phyloP scores from a whole-genome alignment of 2,329 filamentous ascomycete genomes.

The Trichoderma sp. region DNA sequence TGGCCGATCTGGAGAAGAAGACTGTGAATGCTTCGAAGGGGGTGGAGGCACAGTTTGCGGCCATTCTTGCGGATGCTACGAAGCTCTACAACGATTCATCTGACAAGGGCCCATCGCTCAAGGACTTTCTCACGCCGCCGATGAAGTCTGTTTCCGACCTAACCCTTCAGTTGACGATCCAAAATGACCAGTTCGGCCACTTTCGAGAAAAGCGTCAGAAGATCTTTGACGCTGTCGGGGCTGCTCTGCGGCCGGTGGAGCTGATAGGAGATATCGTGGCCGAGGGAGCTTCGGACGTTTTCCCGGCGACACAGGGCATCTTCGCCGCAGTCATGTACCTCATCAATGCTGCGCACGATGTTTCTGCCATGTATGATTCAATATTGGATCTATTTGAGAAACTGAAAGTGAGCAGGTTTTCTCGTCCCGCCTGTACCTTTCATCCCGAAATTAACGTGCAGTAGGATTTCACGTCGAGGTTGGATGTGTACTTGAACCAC shows the following conservation, averaged over 20 bases:
- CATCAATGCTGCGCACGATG: constrained; percentile 49
- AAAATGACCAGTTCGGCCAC: constrained; percentile 44
- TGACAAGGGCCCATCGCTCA: constrained; percentile 35
- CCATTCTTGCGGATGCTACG: constrained; percentile 43
- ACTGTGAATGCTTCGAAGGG: background rate
- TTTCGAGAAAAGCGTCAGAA: constrained; percentile 44
- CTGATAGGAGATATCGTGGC: constrained; percentile 45
- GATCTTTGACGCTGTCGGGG: constrained; percentile 42
- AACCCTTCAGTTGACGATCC: constrained; percentile 38
- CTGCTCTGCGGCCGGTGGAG: constrained; percentile 45
- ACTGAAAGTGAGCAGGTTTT: constrained; percentile 39
- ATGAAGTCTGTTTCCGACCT: constrained; percentile 42
- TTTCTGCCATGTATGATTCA: constrained; percentile 50
- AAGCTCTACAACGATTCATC: constrained; percentile 40
- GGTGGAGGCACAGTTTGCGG: constrained; percentile 34
- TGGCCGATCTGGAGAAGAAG: constrained; percentile 16
- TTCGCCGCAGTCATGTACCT: constrained; percentile 50
- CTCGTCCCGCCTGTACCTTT: background rate
- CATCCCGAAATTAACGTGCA: background rate
- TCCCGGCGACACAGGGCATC: constrained; percentile 47
- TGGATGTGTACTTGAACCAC: constrained; percentile 48
- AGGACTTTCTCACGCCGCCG: constrained; percentile 41
- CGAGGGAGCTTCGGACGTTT: constrained; percentile 44
- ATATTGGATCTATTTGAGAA: constrained; percentile 51
- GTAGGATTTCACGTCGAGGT: constrained; percentile 48